Evolutionary conservation across 208 protist species (phyloP).

Genomic region (Acanthamoeba lenticulata): DNA sequence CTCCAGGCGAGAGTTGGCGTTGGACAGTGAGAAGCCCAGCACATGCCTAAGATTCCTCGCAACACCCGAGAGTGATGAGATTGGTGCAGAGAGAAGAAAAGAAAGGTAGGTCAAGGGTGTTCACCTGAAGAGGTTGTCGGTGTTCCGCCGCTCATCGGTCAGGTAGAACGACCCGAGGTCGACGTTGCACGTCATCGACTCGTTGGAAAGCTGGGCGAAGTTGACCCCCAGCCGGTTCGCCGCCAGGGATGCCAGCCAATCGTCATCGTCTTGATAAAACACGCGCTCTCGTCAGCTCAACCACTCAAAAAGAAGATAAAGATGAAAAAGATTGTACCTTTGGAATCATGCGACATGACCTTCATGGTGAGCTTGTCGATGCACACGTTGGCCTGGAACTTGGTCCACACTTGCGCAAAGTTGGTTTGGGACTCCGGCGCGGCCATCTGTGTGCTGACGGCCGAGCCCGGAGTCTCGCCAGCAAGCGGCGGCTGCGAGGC

Average conservation of each 20-base stretch:
- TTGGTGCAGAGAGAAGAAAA: too few species aligned
- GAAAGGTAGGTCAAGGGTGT: not conserved
- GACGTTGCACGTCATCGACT: constrained; percentile 58
- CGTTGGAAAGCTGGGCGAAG: constrained; percentile 30
- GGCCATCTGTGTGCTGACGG: not conserved
- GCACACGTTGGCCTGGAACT: constrained; percentile 3
- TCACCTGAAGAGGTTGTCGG: constrained; percentile 55
- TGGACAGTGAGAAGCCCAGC: not conserved
- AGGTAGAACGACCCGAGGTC: constrained; percentile 11
- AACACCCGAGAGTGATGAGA: too few species aligned
- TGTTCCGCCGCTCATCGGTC: constrained; percentile 12
- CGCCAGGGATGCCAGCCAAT: constrained; percentile 5
- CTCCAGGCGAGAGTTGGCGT: not conserved
- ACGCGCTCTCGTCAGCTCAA: not conserved
- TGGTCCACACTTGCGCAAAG: constrained; percentile 14
- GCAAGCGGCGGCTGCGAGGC: not conserved
- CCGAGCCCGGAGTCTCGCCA: too few species aligned
- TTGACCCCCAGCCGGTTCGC: constrained; percentile 16
- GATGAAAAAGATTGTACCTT: not conserved
- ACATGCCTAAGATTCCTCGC: not conserved
- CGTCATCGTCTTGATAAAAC: not conserved
- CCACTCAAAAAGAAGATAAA: not conserved
- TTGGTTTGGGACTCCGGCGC: not conserved
- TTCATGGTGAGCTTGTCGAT: constrained; percentile 18
- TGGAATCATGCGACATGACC: constrained; percentile 36